Evolutionary conservation across 306 rosid species (phyloP).

Genomic region (Castanopsis chinensis): DNA sequence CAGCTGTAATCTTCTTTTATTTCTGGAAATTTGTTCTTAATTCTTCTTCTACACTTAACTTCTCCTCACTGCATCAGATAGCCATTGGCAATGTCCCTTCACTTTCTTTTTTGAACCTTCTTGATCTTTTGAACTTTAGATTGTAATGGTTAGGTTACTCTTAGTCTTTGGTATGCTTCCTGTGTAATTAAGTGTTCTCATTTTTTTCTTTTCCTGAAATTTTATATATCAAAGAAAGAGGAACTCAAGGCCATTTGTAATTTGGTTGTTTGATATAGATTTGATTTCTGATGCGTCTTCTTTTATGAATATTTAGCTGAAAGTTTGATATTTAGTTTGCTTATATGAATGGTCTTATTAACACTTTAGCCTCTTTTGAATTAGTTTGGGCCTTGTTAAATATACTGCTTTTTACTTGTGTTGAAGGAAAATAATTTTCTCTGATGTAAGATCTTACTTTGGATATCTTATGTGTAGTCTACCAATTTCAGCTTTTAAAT

Average conservation of each 20-base stretch:
- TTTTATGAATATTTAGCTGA: background rate
- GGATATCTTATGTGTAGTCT: background rate
- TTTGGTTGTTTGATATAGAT: background rate
- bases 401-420: constrained; percentile 2
- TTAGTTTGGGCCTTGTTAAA: background rate
- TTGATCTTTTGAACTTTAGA: background rate
- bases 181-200: background rate
- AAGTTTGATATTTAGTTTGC: constrained; percentile 7
- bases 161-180: background rate
- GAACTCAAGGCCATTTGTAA: too few relatives aligned
- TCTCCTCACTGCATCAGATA: background rate
- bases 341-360: background rate
- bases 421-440: constrained; percentile 10
- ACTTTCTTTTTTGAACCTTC: background rate
- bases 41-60: too few relatives aligned
- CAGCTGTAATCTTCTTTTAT: too few relatives aligned
- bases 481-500: background rate
- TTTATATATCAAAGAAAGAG: too few relatives aligned
- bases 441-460: constrained; percentile 7
- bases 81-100: background rate
- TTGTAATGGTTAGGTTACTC: background rate
- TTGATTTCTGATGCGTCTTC: background rate
- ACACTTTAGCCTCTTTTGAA: background rate
- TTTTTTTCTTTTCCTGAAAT: too few relatives aligned
- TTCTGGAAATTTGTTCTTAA: too few relatives aligned